Conservation (phyloP, 345 rosid genomes). For the Syzygium grande region DNA sequence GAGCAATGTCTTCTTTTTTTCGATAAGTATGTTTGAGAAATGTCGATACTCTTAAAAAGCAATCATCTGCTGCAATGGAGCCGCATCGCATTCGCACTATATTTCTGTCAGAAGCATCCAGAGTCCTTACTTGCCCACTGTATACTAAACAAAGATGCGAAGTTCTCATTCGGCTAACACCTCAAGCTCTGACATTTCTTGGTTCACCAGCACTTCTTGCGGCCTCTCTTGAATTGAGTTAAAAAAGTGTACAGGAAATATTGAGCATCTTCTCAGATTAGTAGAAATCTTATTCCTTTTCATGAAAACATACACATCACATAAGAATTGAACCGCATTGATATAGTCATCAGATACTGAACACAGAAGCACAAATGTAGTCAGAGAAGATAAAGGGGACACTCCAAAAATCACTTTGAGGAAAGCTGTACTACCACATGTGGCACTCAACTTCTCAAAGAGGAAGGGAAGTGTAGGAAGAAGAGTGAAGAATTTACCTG, state of each 20-base stretch:
- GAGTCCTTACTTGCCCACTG: background rate
- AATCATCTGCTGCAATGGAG: background rate
- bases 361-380: background rate
- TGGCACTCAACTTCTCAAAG: background rate
- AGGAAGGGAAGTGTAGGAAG: background rate
- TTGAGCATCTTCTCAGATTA: background rate
- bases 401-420: background rate
- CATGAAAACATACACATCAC: background rate
- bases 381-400: background rate
- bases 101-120: background rate
- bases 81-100: background rate
- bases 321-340: background rate
- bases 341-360: background rate
- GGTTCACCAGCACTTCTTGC: background rate
- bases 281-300: background rate
- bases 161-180: background rate
- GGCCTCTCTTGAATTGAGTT: background rate
- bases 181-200: background rate
- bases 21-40: background rate
- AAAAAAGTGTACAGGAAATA: background rate
- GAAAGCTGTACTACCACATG: background rate
- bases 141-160: background rate
- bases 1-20: background rate
- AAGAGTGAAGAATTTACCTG: conserved; percentile 13
- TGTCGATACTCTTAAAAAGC: background rate